A percentile compares a stretch with the other conserved stretches of the same genome.
These are phyloP conservation scores for Oryza nivara DNA, from an alignment of 176 grass and related monocot species.

Conservation along the genomic window DNA sequence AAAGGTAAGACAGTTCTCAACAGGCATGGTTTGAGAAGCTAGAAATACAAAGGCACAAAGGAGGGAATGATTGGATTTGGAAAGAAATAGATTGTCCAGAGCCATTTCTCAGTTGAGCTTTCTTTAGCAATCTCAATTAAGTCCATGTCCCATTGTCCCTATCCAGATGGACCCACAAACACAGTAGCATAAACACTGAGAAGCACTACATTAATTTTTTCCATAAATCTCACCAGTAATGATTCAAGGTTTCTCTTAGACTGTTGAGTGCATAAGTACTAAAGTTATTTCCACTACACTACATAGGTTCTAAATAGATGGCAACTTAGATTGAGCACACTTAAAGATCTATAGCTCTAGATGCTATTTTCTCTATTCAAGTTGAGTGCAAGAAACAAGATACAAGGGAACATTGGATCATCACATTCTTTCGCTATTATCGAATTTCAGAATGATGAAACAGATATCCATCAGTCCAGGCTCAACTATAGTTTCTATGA, in stretches of 20 bases:
- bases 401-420: not conserved
- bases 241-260: not conserved
- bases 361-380: not conserved
- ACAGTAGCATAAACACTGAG: not conserved
- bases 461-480: not conserved
- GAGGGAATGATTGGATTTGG: not conserved
- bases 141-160: not conserved
- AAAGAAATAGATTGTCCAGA: not conserved
- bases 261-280: not conserved
- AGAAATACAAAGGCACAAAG: not conserved
- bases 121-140: not conserved
- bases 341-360: not conserved
- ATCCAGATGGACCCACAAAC: not conserved
- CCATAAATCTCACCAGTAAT: not conserved
- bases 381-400: not conserved
- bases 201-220: not conserved
- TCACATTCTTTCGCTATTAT: not conserved
- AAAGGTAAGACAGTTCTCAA: not conserved
- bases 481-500: constrained; percentile 8
- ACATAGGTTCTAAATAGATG: not conserved
- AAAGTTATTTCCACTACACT: not conserved
- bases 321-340: not conserved
- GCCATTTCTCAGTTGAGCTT: not conserved
- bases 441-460: not conserved
- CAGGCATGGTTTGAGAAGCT: not conserved